Percentiles rank a stretch among this genome's conserved stretches.
These are phyloP conservation scores for Rhizopus delemar DNA, from an alignment of 371 early-diverging fungal species.

Conservation along the genomic window DNA sequence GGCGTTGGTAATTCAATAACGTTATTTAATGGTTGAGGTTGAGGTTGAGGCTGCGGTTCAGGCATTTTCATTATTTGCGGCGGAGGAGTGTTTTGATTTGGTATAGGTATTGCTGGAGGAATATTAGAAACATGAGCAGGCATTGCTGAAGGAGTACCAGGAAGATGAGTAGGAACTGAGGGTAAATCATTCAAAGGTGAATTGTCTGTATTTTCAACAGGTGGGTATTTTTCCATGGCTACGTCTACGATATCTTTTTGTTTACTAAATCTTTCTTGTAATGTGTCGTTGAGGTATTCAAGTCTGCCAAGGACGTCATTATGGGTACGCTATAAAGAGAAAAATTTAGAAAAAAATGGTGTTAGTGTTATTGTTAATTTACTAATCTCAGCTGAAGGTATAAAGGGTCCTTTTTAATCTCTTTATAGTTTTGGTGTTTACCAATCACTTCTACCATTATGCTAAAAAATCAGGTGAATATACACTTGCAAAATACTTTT, in stretches of 20 bases:
- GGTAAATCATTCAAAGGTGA: constrained; percentile 9
- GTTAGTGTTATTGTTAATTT: constrained; percentile 17
- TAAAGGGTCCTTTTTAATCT: constrained; percentile 33
- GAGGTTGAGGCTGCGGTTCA: constrained; percentile 9
- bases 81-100: not conserved
- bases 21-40: constrained; percentile 8
- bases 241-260: constrained; percentile 7
- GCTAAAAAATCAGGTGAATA: constrained; percentile 23
- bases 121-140: not conserved
- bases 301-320: constrained; percentile 28
- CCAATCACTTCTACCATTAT: constrained; percentile 58
- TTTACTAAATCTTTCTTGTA: constrained; percentile 20
- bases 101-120: not conserved
- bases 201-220: constrained; percentile 7
- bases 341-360: constrained; percentile 13
- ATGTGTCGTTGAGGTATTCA: constrained; percentile 16
- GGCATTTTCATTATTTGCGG: constrained; percentile 23
- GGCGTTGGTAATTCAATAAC: constrained; percentile 23
- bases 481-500: not conserved
- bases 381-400: constrained; percentile 52
- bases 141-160: not conserved
- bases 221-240: constrained; percentile 10
- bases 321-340: constrained; percentile 30
- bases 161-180: constrained; percentile 23
- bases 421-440: constrained; percentile 45